Percentiles rank a stretch among this genome's conserved stretches.
Conservation (phyloP, 73 alveolate species). For the Blepharisma stoltei region DNA sequence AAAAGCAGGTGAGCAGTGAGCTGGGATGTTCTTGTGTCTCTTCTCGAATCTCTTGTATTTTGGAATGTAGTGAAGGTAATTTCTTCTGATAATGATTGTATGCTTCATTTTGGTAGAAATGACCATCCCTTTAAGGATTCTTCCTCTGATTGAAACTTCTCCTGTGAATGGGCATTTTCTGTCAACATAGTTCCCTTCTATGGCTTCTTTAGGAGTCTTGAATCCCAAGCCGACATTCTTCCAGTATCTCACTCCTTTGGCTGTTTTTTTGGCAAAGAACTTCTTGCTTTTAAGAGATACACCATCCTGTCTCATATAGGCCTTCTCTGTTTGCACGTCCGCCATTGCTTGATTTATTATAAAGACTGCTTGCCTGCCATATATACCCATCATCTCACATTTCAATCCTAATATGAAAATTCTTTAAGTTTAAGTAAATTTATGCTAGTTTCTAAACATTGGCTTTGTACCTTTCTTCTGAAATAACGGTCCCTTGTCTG, state of each 20-base stretch:
- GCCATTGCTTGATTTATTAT: no score
- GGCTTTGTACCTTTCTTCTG: no score
- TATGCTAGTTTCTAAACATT: no score
- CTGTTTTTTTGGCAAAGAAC: not conserved
- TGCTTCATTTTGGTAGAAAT: slow-evolving; percentile 96
- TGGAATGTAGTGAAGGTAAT: slow-evolving; percentile 77
- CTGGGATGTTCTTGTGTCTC: slow-evolving; percentile 48
- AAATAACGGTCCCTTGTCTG: no score
- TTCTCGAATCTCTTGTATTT: not conserved
- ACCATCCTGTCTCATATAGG: no score
- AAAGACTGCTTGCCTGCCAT: no score
- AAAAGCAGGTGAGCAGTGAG: slow-evolving; percentile 50
- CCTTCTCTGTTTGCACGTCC: no score
- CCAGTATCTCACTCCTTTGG: slow-evolving; percentile 90
- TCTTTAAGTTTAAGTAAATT: no score
- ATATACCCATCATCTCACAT: no score
- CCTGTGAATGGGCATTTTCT: slow-evolving; percentile 99
- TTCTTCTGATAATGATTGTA: slow-evolving; percentile 96
- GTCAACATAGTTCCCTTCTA: slow-evolving; percentile 86
- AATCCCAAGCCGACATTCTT: slow-evolving; percentile 97
- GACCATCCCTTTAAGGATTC: slow-evolving; percentile 82
- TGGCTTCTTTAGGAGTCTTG: slow-evolving; percentile 96
- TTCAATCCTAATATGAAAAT: no score
- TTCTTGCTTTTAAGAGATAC: no score
- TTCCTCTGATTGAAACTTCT: slow-evolving; percentile 48